These are phyloP conservation scores for Suillus paluster DNA, from an alignment of 768 basidiomycete genomes.

Conservation along the genomic window DNA sequence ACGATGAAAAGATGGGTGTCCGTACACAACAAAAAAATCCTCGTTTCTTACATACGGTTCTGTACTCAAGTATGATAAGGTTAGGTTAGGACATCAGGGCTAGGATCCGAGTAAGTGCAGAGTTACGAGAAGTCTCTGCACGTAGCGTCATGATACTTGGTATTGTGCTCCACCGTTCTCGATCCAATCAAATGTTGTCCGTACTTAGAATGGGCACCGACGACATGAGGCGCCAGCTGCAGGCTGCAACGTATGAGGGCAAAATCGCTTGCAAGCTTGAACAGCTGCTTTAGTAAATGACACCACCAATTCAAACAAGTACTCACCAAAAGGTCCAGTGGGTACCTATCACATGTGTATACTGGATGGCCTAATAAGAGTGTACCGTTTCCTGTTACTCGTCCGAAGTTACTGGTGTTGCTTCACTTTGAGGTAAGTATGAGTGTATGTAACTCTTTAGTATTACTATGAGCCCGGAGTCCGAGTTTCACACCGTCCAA, in stretches of 20 bases:
- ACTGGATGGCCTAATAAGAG: too few relatives aligned
- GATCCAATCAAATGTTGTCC: not conserved
- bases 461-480: too few relatives aligned
- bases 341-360: too few relatives aligned
- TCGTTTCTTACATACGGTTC: not conserved
- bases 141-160: too few relatives aligned
- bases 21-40: not conserved
- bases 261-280: not conserved
- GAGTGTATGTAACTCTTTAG: too few relatives aligned
- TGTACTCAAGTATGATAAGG: not conserved
- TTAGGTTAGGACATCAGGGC: not conserved
- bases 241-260: too few relatives aligned
- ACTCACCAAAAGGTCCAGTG: too few relatives aligned
- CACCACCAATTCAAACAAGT: not conserved
- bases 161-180: too few relatives aligned
- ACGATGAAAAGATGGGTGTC: not conserved
- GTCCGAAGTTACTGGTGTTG: too few relatives aligned
- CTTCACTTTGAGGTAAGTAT: too few relatives aligned
- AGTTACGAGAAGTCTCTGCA: not conserved
- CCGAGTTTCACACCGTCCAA: not conserved
- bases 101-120: slow-evolving; percentile 1
- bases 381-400: too few relatives aligned
- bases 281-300: not conserved
- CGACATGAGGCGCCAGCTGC: not conserved
- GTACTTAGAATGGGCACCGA: not conserved